phyloP scores from a whole-genome alignment of 495 filamentous ascomycete species.

The Hypoxylon cercidicola region DNA sequence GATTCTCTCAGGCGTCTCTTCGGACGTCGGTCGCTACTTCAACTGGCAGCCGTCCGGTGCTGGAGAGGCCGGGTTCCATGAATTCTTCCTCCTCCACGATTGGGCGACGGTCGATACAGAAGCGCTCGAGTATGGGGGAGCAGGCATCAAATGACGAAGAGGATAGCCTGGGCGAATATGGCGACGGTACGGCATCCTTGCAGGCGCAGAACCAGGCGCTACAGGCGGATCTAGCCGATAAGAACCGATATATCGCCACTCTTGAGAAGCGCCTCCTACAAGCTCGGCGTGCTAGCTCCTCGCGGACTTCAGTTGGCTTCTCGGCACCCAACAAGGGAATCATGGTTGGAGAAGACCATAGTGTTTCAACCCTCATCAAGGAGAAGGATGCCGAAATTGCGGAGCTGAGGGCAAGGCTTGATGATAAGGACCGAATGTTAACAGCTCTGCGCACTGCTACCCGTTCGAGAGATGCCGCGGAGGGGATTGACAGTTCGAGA shows the following conservation, averaged over 20 bases:
- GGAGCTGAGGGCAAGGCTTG: conserved; percentile 86
- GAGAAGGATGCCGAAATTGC: conserved; percentile 96
- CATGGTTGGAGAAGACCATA: conserved; percentile 73
- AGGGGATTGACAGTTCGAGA: conserved; percentile 55
- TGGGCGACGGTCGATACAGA: conserved; percentile 57
- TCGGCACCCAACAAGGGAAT: conserved; percentile 65
- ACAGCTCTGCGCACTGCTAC: conserved; percentile 86
- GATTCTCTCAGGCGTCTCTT: conserved; percentile 67
- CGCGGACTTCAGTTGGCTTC: conserved; percentile 79
- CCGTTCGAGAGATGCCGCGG: conserved; percentile 87
- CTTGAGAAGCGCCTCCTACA: conserved; percentile 92
- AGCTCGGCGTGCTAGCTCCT: conserved; percentile 89
- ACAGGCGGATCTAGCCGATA: conserved; percentile 92
- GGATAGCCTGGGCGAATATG: conserved; percentile 82
- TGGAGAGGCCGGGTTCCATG: conserved; percentile 73
- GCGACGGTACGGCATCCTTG: conserved; percentile 84
- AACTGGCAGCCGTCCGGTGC: conserved; percentile 65
- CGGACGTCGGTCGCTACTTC: conserved; percentile 81
- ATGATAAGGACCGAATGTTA: conserved; percentile 97
- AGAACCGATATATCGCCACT: conserved; percentile 94
- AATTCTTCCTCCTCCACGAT: conserved; percentile 69
- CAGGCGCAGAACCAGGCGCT: conserved; percentile 85
- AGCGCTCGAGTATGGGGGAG: conserved; percentile 54
- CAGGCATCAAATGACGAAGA: conserved; percentile 67
- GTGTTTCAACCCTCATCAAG: conserved; percentile 72